Conservation (phyloP, 2,329 filamentous ascomycete species). For the Verticillium tricorpus region DNA sequence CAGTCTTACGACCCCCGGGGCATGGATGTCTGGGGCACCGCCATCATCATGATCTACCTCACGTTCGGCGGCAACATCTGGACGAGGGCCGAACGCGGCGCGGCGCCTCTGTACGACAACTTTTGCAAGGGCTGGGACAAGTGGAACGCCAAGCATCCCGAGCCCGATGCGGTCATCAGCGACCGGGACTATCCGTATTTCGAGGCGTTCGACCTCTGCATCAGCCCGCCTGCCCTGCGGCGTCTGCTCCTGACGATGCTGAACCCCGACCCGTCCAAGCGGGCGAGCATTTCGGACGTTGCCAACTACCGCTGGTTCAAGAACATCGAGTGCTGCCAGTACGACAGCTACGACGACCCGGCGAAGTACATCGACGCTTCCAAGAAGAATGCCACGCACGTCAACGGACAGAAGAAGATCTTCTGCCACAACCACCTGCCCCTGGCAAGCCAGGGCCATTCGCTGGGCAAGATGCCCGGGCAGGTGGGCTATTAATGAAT, state of each 20-base stretch:
- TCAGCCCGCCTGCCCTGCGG: slow-evolving; percentile 65
- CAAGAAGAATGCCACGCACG: slow-evolving; percentile 44
- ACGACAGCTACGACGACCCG: slow-evolving; percentile 64
- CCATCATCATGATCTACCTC: slow-evolving; percentile 76
- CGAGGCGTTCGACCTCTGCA: slow-evolving; percentile 56
- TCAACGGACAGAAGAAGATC: slow-evolving; percentile 42
- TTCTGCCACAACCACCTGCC: slow-evolving; percentile 57
- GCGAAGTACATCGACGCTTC: slow-evolving; percentile 57
- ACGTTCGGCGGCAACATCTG: slow-evolving; percentile 70
- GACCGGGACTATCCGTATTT: slow-evolving; percentile 64
- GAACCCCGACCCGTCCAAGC: slow-evolving; percentile 68
- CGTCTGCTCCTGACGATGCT: slow-evolving; percentile 76
- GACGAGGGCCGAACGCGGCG: slow-evolving; percentile 58
- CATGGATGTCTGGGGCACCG: slow-evolving; percentile 82
- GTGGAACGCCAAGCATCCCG: slow-evolving; percentile 54
- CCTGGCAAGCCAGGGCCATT: slow-evolving; percentile 39
- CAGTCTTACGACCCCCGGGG: slow-evolving; percentile 66
- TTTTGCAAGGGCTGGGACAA: slow-evolving; percentile 65
- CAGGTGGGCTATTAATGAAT: slow-evolving; percentile 43
- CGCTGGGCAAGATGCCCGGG: slow-evolving; percentile 52
- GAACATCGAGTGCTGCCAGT: slow-evolving; percentile 73
- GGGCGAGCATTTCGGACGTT: slow-evolving; percentile 65
- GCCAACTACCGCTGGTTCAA: slow-evolving; percentile 69
- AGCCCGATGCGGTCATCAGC: slow-evolving; percentile 31
- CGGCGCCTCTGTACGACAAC: slow-evolving; percentile 55